Conservation (phyloP, 108 stramenopile species). For the Nannochloropsis gaditana region DNA sequence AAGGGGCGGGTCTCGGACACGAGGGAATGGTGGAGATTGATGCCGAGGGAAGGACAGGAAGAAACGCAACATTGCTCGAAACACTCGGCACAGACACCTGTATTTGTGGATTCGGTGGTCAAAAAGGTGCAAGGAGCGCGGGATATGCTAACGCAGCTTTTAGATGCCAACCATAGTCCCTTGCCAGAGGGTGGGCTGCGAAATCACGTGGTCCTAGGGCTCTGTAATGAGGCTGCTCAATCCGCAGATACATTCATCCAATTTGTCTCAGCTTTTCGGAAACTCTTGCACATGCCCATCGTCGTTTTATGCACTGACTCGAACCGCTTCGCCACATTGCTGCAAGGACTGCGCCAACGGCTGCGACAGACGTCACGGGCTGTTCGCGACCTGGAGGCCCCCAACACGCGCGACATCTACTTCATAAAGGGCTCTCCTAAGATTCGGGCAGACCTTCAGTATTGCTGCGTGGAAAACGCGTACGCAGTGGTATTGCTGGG, state of each 20-base stretch:
- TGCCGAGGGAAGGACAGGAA: neutral
- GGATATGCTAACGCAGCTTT: neutral
- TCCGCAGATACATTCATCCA: neutral
- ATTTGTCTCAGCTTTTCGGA: neutral
- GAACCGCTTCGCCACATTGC: neutral
- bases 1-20: neutral
- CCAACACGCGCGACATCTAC: neutral
- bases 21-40: neutral
- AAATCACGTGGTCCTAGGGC: neutral
- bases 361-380: neutral
- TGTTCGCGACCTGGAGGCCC: neutral
- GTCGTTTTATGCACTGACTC: neutral
- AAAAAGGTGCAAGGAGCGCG: constrained; percentile 1
- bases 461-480: neutral
- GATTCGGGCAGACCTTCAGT: neutral
- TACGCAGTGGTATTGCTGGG: constrained; percentile 12
- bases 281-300: neutral
- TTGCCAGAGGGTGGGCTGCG: constrained; percentile 6
- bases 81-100: neutral
- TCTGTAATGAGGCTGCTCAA: neutral
- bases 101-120: neutral
- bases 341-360: neutral
- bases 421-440: constrained; percentile 5
- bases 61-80: neutral
- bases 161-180: neutral